phyloP scores from a whole-genome alignment of 371 early-diverging fungal species.

The Rhizopus delemar region DNA sequence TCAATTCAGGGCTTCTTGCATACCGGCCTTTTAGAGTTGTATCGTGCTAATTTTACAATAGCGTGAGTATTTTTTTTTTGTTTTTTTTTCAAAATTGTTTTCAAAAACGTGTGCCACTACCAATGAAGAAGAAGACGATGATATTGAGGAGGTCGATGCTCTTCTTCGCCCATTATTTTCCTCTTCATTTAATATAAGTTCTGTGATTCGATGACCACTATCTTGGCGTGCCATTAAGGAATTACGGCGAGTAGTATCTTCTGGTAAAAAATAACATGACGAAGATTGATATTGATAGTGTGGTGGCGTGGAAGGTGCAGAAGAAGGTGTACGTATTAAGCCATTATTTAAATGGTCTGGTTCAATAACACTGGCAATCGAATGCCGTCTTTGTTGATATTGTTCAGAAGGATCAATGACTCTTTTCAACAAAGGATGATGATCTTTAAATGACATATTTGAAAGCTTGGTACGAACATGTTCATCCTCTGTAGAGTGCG shows the following conservation, averaged over 20 bases:
- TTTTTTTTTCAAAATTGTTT: neutral
- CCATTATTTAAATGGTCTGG: neutral
- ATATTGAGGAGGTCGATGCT: neutral
- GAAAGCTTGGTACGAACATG: neutral
- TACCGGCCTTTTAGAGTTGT: conserved; percentile 35
- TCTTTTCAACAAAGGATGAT: neutral
- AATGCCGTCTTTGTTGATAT: neutral
- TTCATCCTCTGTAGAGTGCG: neutral
- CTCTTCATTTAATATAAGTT: neutral
- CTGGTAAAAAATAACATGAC: neutral
- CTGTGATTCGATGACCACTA: neutral
- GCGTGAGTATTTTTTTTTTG: neutral
- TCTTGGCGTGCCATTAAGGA: neutral
- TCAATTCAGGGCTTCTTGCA: conserved; percentile 59
- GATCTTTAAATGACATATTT: neutral
- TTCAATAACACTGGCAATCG: neutral
- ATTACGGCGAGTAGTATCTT: neutral
- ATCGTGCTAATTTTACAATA: neutral
- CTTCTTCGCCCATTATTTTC: neutral
- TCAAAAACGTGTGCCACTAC: neutral
- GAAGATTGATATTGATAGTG: neutral
- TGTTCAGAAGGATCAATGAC: neutral
- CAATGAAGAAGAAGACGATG: neutral
- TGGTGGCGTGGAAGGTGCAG: neutral
- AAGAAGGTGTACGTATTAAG: neutral